Percentiles rank a stretch among this genome's conserved stretches.
Evolutionary conservation across 805 yeast genomes (phyloP).

Genomic region (Torulaspora franciscae): DNA sequence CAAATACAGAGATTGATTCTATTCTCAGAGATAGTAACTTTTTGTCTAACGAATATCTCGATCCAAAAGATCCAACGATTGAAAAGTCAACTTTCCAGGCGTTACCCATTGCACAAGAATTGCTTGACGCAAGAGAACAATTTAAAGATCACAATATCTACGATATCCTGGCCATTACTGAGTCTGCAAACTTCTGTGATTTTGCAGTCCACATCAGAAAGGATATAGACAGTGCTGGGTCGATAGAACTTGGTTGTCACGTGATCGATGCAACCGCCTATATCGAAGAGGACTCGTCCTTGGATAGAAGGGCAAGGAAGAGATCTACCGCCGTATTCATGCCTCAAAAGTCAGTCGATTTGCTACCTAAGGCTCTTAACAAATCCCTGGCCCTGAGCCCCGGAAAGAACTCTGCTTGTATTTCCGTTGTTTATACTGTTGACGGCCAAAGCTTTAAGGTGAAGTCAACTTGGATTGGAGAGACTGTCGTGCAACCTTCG

Average conservation of each 20-base stretch:
- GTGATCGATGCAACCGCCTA: constrained; percentile 72
- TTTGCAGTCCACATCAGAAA: constrained; percentile 78
- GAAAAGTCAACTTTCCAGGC: constrained; percentile 31
- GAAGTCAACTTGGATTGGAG: constrained; percentile 72
- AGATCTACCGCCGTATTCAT: constrained; percentile 84
- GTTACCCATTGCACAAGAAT: constrained; percentile 21
- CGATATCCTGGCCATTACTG: constrained; percentile 35
- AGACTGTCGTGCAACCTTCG: constrained; percentile 63
- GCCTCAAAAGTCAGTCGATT: constrained; percentile 64
- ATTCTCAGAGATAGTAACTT: constrained; percentile 84
- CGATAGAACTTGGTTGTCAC: constrained; percentile 79
- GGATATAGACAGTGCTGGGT: constrained; percentile 48
- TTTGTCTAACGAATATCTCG: constrained; percentile 74
- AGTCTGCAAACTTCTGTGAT: constrained; percentile 46
- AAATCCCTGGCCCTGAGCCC: constrained; percentile 57
- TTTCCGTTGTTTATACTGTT: constrained; percentile 76
- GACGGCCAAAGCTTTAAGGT: constrained; percentile 68
- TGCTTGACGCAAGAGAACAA: constrained; percentile 15
- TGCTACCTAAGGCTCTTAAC: constrained; percentile 64
- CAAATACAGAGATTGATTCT: constrained; percentile 77
- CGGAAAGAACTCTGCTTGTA: constrained; percentile 55
- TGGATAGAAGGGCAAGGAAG: constrained; percentile 87
- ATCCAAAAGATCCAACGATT: constrained; percentile 32
- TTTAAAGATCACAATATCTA: constrained; percentile 26
- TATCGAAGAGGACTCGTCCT: constrained; percentile 63